Conservation (phyloP, 2,329 filamentous ascomycete genomes). For the Aspergillus glaucus region DNA sequence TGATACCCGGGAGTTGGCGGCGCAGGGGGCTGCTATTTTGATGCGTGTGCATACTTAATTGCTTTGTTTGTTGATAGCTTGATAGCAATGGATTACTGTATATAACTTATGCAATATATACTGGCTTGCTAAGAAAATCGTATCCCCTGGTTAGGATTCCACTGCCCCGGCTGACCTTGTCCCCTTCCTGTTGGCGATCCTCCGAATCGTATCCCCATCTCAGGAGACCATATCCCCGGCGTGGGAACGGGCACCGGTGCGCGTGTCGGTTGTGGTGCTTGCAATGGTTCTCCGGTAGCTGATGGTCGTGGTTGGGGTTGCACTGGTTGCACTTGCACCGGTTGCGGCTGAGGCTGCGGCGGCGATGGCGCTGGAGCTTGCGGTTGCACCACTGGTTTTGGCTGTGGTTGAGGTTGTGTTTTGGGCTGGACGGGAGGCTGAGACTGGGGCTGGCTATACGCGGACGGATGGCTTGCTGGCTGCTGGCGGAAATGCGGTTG, state of each 20-base stretch:
- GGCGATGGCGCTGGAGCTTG: slow-evolving; percentile 17
- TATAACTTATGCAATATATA: slow-evolving; percentile 2
- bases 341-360: slow-evolving; percentile 5
- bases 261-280: slow-evolving; percentile 44
- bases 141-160: slow-evolving; percentile 56
- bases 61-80: background rate
- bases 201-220: slow-evolving; percentile 73
- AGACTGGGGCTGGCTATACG: slow-evolving; percentile 27
- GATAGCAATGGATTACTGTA: background rate
- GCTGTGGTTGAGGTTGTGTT: slow-evolving; percentile 35
- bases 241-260: slow-evolving; percentile 36
- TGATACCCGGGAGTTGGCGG: slow-evolving; percentile 12
- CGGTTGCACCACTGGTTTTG: slow-evolving; percentile 6
- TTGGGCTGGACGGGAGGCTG: slow-evolving; percentile 23
- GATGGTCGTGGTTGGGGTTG: slow-evolving; percentile 35
- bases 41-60: slow-evolving; percentile 5
- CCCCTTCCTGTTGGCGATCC: slow-evolving; percentile 28
- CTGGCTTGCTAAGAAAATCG: slow-evolving; percentile 40
- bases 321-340: slow-evolving; percentile 15
- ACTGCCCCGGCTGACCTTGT: slow-evolving; percentile 38
- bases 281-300: slow-evolving; percentile 31
- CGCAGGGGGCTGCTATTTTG: slow-evolving; percentile 17
- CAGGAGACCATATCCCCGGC: slow-evolving; percentile 67
- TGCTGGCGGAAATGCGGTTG: slow-evolving; percentile 21
- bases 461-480: background rate